phyloP scores from a whole-genome alignment of 495 filamentous ascomycete species.

The Penicillium lagena region DNA sequence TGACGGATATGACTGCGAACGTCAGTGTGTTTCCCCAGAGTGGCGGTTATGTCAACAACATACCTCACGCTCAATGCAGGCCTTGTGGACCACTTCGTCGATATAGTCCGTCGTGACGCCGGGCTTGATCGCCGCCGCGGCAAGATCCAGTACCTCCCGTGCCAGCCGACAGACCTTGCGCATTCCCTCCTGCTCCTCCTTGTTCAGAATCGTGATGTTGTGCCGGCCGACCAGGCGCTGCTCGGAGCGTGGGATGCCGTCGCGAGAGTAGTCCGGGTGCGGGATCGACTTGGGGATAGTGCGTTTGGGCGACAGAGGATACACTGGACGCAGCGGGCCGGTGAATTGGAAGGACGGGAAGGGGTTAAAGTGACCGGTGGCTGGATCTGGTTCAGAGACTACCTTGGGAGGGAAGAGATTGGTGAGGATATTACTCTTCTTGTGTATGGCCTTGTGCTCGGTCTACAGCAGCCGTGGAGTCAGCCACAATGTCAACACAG shows the following conservation, averaged over 20 bases:
- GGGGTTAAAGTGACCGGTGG: slow-evolving; percentile 78
- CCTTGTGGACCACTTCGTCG: slow-evolving; percentile 93
- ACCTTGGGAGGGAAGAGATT: slow-evolving; percentile 63
- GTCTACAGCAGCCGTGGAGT: slow-evolving; percentile 38
- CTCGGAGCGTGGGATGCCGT: slow-evolving; percentile 79
- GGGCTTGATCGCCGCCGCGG: slow-evolving; percentile 71
- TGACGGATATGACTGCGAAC: slow-evolving; percentile 85
- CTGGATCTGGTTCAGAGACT: slow-evolving; percentile 86
- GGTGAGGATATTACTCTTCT: slow-evolving; percentile 71
- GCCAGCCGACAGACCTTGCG: slow-evolving; percentile 85
- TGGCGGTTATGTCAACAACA: not conserved
- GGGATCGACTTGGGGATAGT: slow-evolving; percentile 74
- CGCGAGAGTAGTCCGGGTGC: slow-evolving; percentile 75
- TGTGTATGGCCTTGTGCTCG: slow-evolving; percentile 84
- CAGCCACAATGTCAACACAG: not conserved
- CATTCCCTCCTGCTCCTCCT: slow-evolving; percentile 79
- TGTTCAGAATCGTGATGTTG: slow-evolving; percentile 76
- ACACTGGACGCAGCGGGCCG: slow-evolving; percentile 76
- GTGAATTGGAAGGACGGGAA: slow-evolving; percentile 82
- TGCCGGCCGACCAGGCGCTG: slow-evolving; percentile 61
- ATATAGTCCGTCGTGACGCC: slow-evolving; percentile 96
- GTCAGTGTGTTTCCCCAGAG: not conserved
- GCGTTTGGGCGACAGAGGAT: slow-evolving; percentile 74
- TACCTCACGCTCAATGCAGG: slow-evolving; percentile 88
- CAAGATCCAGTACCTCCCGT: slow-evolving; percentile 89